A percentile compares a stretch with the other conserved stretches of the same genome.
Conservation (phyloP, 768 basidiomycete genomes). For the Amanita muscaria region DNA sequence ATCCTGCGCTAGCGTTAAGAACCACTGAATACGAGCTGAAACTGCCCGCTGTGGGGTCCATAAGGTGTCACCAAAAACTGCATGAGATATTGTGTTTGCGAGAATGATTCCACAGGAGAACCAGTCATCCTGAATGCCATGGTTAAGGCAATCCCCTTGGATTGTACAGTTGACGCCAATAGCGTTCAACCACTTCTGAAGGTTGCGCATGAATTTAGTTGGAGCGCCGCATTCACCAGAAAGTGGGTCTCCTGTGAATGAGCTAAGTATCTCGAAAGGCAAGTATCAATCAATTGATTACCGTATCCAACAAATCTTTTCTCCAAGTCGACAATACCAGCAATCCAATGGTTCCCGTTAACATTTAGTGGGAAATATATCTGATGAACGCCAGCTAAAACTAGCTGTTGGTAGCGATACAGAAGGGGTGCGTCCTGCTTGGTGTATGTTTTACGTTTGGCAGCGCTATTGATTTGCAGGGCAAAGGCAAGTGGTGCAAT, state of each 20-base stretch:
- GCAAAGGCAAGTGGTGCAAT: neutral
- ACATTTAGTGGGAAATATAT: neutral
- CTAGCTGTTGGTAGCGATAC: no score
- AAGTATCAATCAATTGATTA: neutral
- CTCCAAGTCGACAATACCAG: neutral
- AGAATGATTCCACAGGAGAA: slow-evolving; percentile 14
- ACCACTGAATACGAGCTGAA: no score
- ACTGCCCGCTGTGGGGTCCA: no score
- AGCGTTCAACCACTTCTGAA: neutral
- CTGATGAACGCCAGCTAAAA: no score
- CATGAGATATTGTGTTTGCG: slow-evolving; percentile 14
- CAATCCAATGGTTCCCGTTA: neutral
- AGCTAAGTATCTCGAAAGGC: neutral
- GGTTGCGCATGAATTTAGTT: neutral
- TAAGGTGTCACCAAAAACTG: slow-evolving; percentile 10
- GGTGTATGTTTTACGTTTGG: no score
- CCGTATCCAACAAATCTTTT: neutral
- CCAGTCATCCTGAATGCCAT: slow-evolving; percentile 14
- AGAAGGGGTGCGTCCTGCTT: no score
- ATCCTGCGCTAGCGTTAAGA: no score
- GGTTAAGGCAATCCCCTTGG: neutral
- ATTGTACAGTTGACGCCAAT: neutral
- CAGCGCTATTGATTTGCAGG: neutral
- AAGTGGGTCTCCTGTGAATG: neutral
- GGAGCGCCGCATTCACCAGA: no score